Conservation (phyloP, 2,329 filamentous ascomycete genomes). For the Penicillium sp. region DNA sequence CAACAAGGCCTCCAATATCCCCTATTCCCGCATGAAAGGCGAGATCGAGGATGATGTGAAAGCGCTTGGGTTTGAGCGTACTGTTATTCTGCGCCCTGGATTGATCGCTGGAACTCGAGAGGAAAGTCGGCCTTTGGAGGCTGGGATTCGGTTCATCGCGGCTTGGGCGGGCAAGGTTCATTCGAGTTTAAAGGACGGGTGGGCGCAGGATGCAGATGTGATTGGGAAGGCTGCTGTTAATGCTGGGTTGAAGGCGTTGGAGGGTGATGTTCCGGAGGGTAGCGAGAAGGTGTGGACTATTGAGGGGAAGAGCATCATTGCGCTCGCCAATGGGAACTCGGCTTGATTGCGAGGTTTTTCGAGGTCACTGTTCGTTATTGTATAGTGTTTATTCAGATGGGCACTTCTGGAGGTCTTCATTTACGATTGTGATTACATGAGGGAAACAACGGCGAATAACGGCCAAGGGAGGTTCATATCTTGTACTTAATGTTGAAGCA, state of each 20-base stretch:
- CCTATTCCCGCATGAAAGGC: slow-evolving; percentile 70
- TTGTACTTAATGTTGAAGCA: background rate
- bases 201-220: slow-evolving; percentile 68
- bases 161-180: slow-evolving; percentile 51
- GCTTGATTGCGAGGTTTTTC: background rate
- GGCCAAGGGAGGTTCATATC: background rate
- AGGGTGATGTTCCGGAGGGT: slow-evolving; percentile 37
- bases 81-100: slow-evolving; percentile 68
- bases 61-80: slow-evolving; percentile 68
- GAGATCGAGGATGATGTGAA: slow-evolving; percentile 76
- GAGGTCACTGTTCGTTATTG: background rate
- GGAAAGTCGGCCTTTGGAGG: slow-evolving; percentile 56
- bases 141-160: slow-evolving; percentile 53
- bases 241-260: slow-evolving; percentile 37
- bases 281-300: slow-evolving; percentile 41
- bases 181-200: slow-evolving; percentile 54
- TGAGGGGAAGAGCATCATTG: slow-evolving; percentile 36
- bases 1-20: slow-evolving; percentile 50
- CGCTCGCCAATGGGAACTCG: slow-evolving; percentile 18
- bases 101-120: slow-evolving; percentile 68
- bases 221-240: slow-evolving; percentile 51
- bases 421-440: background rate
- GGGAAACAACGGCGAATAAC: background rate
- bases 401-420: background rate
- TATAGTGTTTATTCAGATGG: background rate